Evolutionary conservation across 495 filamentous ascomycete species (phyloP), one percentile per base, ranked within the genome.

Genomic region (Cercophora newfieldiana): DNA sequence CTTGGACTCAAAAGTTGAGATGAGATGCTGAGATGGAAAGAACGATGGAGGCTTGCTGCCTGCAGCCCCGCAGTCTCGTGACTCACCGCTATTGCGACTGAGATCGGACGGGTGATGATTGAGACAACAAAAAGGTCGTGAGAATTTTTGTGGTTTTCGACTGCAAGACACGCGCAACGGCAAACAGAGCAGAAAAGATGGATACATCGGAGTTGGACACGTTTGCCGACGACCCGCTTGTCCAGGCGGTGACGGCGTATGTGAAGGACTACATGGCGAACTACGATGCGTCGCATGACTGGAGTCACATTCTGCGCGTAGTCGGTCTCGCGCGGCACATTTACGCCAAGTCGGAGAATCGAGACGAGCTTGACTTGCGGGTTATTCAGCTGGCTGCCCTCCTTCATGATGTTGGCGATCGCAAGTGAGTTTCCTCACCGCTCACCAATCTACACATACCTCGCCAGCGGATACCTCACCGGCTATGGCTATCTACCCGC

Each of bases 251-350:
- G 66, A 82, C 80, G 24, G 68, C 74, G 57, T 90, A 88, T 71
- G 87, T 91, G 26, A 78, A 83, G 66, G 69, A 78, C 12, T 93
- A 90, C 83, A 97, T 97, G 93, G 79, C 86, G 47, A 78, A 83
- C 53, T 91, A 91, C 78, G 95, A 97, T 77, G 85, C 86, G 22
- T 94, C 91, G 6, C 95, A 97, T 80, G 90, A 96, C 80, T 93
- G 88, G 78, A 75, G 81, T 47, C 94, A 98, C 75, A 90, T 97
- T 64, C 75, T 88, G 62, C 89, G 95, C 47, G 94, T 98, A 30
- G 78, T 91, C 7, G 77, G 83, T 16, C 85, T 97, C 7, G 85
- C 92, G n/a, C 83, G 86, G 57, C 65, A 77, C 72, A 79, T 82
- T 55, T 81, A 83, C 50, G 82, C 90, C 63, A 77, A 88, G 30